Evolutionary conservation across 2,329 filamentous ascomycete genomes (phyloP).

Genomic region (Huntiella savannae): DNA sequence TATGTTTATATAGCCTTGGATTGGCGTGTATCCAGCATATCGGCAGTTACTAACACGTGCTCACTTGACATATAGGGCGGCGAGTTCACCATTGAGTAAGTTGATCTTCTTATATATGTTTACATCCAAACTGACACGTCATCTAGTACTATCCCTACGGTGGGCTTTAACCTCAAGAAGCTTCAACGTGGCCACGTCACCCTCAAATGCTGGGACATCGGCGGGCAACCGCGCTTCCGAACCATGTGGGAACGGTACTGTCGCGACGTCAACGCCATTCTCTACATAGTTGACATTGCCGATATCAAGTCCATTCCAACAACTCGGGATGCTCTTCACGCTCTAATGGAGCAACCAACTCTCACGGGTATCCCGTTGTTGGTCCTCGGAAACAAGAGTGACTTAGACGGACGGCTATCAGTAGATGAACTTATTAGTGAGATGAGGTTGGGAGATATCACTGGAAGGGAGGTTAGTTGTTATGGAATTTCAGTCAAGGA

Average conservation of each 20-base stretch:
- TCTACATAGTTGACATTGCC: slow-evolving; percentile 95
- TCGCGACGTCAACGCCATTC: slow-evolving; percentile 89
- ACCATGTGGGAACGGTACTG: slow-evolving; percentile 99
- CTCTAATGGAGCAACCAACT: slow-evolving; percentile 65
- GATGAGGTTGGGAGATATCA: slow-evolving; percentile 75
- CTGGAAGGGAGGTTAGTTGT: slow-evolving; percentile 86
- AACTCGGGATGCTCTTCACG: slow-evolving; percentile 81
- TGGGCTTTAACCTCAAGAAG: slow-evolving; percentile 98
- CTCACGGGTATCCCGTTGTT: slow-evolving; percentile 81
- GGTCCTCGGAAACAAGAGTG: slow-evolving; percentile 92
- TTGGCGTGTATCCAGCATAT: too few species aligned
- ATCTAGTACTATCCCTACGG: slow-evolving; percentile 84
- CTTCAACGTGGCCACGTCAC: slow-evolving; percentile 97
- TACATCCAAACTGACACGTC: slow-evolving; percentile 10
- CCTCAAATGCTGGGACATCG: slow-evolving; percentile 97
- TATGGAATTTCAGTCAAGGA: slow-evolving; percentile 98
- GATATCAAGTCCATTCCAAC: slow-evolving; percentile 63
- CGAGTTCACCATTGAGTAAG: slow-evolving; percentile 98
- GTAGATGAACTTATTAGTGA: slow-evolving; percentile 92
- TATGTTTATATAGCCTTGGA: slow-evolving; percentile 32
- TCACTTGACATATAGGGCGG: slow-evolving; percentile 45
- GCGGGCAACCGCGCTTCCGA: slow-evolving; percentile 88
- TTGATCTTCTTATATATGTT: slow-evolving; percentile 20
- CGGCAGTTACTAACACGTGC: not conserved
- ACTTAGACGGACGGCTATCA: slow-evolving; percentile 73